Evolutionary conservation across 805 yeast species (phyloP).

Genomic region (Candida sonorensis): DNA sequence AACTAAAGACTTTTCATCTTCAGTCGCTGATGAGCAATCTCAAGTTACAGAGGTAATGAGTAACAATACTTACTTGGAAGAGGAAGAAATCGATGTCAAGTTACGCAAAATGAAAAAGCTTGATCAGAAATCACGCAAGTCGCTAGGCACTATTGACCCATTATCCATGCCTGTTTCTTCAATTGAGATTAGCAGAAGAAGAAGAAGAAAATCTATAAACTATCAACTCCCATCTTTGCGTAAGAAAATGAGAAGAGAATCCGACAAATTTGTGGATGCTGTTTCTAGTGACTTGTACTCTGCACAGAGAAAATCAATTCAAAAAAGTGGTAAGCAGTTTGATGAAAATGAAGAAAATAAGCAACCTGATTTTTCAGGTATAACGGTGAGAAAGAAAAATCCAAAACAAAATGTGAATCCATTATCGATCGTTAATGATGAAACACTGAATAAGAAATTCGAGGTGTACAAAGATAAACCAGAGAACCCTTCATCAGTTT

Average conservation of each 20-base stretch:
- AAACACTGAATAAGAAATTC: too few species aligned
- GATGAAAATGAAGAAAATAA: not conserved
- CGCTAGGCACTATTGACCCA: conserved; percentile 11
- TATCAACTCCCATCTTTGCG: conserved; percentile 64
- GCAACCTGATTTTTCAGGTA: not conserved
- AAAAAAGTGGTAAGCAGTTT: not conserved
- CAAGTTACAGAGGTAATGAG: too few species aligned
- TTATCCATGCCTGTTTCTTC: conserved; percentile 19
- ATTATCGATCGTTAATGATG: too few species aligned
- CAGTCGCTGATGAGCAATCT: too few species aligned
- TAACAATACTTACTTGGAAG: too few species aligned
- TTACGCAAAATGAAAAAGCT: conserved; percentile 7
- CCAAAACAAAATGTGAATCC: too few species aligned
- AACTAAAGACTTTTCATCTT: too few species aligned
- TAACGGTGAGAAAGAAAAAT: not conserved
- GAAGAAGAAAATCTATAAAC: conserved; percentile 52
- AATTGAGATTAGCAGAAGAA: conserved; percentile 20
- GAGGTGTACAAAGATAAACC: not conserved
- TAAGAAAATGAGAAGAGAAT: conserved; percentile 62
- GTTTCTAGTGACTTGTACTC: conserved; percentile 22
- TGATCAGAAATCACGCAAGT: not conserved
- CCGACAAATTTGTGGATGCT: conserved; percentile 56
- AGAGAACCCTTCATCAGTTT: conserved; percentile 5
- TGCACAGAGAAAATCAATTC: too few species aligned
- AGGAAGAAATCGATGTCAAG: conserved; percentile 2